These are phyloP conservation scores for Lactifluus pinguis DNA, from an alignment of 768 basidiomycete genomes.

Conservation along the genomic window DNA sequence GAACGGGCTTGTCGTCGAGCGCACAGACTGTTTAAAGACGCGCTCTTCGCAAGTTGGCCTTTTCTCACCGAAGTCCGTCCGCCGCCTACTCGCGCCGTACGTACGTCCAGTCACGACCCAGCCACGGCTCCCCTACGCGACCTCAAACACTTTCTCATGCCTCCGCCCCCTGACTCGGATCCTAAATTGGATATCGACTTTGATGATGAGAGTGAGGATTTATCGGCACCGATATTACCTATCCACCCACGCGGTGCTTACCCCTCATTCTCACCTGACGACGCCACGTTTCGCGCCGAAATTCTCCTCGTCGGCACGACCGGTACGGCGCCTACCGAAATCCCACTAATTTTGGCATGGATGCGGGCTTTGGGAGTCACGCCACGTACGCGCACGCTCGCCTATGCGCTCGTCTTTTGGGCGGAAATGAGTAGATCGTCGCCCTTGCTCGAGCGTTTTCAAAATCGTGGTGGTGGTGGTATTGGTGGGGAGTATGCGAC, in stretches of 20 bases:
- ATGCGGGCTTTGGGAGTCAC: conserved; percentile 50
- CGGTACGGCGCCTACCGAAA: conserved; percentile 39
- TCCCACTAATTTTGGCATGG: conserved; percentile 64
- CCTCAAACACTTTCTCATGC: conserved; percentile 24
- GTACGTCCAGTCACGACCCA: conserved; percentile 20
- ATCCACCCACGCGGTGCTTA: conserved; percentile 20
- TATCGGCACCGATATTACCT: conserved; percentile 14
- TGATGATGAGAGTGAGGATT: background rate
- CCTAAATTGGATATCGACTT: background rate
- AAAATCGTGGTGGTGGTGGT: conserved; percentile 13
- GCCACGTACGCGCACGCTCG: conserved; percentile 49
- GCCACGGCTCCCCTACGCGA: conserved; percentile 25
- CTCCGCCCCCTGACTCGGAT: background rate
- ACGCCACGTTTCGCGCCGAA: conserved; percentile 46
- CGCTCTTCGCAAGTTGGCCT: conserved; percentile 52
- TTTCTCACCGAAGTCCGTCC: conserved; percentile 27
- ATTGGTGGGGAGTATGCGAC: conserved; percentile 17
- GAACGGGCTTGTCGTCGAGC: conserved; percentile 39
- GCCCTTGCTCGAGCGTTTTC: conserved; percentile 44
- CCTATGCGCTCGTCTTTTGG: conserved; percentile 60
- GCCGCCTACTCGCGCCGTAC: conserved; percentile 35
- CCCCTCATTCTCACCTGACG: conserved; percentile 40
- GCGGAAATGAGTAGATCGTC: conserved; percentile 56
- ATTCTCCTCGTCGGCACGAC: conserved; percentile 51
- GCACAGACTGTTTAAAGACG: conserved; percentile 43